Evolutionary conservation across 345 rosid genomes (phyloP), one percentile per base, ranked within the genome.

Genomic region (Rhodomyrtus tomentosa): DNA sequence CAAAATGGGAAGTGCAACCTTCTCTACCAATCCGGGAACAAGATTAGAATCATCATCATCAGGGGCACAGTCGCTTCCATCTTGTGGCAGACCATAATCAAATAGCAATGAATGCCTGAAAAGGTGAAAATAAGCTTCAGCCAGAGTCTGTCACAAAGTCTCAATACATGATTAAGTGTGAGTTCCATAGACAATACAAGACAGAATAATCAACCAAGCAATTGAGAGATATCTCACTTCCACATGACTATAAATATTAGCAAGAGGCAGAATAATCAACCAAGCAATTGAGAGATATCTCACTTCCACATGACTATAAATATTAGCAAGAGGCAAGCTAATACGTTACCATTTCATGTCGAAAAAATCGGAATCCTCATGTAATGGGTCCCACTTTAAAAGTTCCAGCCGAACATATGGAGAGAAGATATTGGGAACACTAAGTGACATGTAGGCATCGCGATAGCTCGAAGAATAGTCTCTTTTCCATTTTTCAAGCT

Each of bases 361-460:
- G 81, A 88, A 89, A 87, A 97, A 97, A 89, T 94, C 96, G 18
- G 91, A 90, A 86, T 92, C 89, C 85, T 89, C 95, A 82, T 94
- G 98, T 38, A 97, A 94, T 36, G 99, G 98, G 56, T 97, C 95
- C 99, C 99, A 97, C 86, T 90, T 94, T 50, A 95, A 88, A 86
- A 97, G 98, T 90, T 97, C 99, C 87, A 95, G 88, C 81, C 98
- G 93, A 68, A 97, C 96, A 62, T 92, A 97, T 11, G 98, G 98
- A 85, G 99, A 97, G 90, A 97, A 93, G 89, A 97, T 95, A 84
- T 96, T 91, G 83, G 98, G 98, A 38, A 90, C 89, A 85, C 95
- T 94, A 82, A 94, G 88, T 80, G 98, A 93, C 95, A 97, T 94
- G 89, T 94, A 97, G 68, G 98, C 98, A 90, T 97, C 99, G 72